Evolutionary conservation across 805 yeast species (phyloP).

Genomic region (Kluyveromyces lactis): DNA sequence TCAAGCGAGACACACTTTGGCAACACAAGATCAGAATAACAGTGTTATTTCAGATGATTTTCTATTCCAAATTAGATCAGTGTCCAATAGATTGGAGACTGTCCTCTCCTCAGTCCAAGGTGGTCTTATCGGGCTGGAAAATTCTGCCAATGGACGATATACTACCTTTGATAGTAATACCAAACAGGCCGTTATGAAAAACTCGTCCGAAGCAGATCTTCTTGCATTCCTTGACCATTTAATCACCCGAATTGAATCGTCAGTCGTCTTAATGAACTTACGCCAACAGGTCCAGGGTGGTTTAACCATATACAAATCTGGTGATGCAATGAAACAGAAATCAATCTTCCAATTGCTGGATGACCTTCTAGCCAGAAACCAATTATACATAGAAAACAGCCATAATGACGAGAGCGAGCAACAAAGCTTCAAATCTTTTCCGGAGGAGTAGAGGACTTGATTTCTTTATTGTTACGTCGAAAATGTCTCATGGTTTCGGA

Average conservation of each 20-base stretch:
- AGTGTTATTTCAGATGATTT: constrained; percentile 30
- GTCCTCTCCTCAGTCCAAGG: constrained; percentile 45
- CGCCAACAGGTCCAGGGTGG: constrained; percentile 30
- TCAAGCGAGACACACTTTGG: constrained; percentile 47
- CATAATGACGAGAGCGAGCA: too few species aligned
- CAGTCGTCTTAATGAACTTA: constrained; percentile 37
- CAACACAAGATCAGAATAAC: constrained; percentile 27
- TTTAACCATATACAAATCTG: constrained; percentile 10
- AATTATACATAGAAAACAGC: neutral
- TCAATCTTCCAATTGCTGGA: constrained; percentile 25
- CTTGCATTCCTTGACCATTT: constrained; percentile 53
- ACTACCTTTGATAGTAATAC: constrained; percentile 20
- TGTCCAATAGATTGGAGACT: constrained; percentile 51
- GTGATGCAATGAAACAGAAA: constrained; percentile 9
- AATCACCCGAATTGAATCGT: constrained; percentile 60
- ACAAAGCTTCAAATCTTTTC: too few species aligned
- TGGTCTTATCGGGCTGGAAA: constrained; percentile 22
- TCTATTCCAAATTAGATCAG: constrained; percentile 43
- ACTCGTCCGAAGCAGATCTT: constrained; percentile 34
- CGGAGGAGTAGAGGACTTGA: too few species aligned
- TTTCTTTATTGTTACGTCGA: too few species aligned
- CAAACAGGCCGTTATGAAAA: constrained; percentile 14
- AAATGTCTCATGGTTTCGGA: too few species aligned
- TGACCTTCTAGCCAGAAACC: constrained; percentile 11
- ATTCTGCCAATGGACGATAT: constrained; percentile 3